Conservation (phyloP, 106 monocot species). For the Posidonia australis region DNA sequence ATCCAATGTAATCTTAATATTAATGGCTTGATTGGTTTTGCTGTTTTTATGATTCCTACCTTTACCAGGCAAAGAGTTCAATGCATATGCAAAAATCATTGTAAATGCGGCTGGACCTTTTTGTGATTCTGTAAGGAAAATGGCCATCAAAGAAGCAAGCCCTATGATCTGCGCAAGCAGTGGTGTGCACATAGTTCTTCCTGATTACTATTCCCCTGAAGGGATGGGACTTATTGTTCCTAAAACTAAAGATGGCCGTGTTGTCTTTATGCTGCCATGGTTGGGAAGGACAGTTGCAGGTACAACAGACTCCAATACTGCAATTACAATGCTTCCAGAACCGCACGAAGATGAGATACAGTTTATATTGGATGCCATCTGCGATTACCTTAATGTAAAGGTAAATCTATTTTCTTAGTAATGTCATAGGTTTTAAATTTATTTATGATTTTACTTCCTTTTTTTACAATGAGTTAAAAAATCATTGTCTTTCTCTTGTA, state of each 20-base stretch:
- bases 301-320: conserved; percentile 87
- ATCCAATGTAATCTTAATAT: too few species aligned
- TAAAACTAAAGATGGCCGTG: conserved; percentile 96
- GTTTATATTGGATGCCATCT: conserved; percentile 91
- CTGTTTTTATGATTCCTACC: too few species aligned
- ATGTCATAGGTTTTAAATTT: neutral
- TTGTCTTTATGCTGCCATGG: conserved; percentile 98
- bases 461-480: neutral
- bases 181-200: conserved; percentile 95
- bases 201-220: conserved; percentile 98
- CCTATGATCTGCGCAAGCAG: conserved; percentile 89
- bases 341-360: conserved; percentile 99
- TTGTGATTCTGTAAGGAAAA: conserved; percentile 80
- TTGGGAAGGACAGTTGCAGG: conserved; percentile 93
- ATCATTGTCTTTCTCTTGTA: too few species aligned
- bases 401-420: conserved; percentile 18
- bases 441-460: neutral
- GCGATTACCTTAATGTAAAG: conserved; percentile 92
- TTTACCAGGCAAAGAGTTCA: conserved; percentile 80
- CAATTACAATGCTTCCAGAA: conserved; percentile 88
- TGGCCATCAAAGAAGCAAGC: conserved; percentile 65
- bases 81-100: conserved; percentile 78
- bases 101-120: conserved; percentile 98
- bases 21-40: too few species aligned
- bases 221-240: conserved; percentile 99